A percentile compares a stretch with the other conserved stretches of the same genome.
These are phyloP conservation scores for Melampsora americana DNA, from an alignment of 1,284 basidiomycete species.

Conservation along the genomic window DNA sequence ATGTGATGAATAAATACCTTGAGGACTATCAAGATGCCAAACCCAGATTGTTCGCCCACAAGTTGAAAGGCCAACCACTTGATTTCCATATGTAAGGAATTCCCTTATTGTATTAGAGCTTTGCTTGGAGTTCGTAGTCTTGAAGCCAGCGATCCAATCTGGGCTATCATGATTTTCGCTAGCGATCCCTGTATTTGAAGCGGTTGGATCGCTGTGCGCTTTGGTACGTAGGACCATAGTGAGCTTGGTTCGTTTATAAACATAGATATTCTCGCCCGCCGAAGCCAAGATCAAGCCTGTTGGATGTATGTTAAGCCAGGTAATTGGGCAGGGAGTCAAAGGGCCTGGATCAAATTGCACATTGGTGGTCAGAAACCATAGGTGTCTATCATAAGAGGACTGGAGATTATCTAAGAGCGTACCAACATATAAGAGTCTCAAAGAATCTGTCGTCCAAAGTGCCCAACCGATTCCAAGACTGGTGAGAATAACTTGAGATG, in stretches of 20 bases:
- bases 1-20: conserved; percentile 57
- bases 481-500: conserved; percentile 63
- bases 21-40: conserved; percentile 66
- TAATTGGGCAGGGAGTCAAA: conserved; percentile 35
- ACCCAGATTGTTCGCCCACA: conserved; percentile 74
- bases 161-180: background rate
- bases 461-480: conserved; percentile 89
- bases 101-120: conserved; percentile 12
- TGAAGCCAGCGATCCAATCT: conserved; percentile 32
- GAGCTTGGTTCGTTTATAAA: conserved; percentile 32
- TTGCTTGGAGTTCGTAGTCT: background rate
- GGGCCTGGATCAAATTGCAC: conserved; percentile 19
- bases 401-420: conserved; percentile 54
- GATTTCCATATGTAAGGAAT: conserved; percentile 52
- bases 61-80: conserved; percentile 59
- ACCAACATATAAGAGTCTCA: conserved; percentile 91
- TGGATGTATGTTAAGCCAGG: conserved; percentile 27
- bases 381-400: background rate
- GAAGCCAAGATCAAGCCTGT: conserved; percentile 37
- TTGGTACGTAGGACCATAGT: conserved; percentile 13
- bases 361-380: background rate
- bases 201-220: no score
- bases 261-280: conserved; percentile 19
- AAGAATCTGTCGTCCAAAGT: conserved; percentile 91
- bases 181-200: background rate